phyloP scores from a whole-genome alignment of 1,284 basidiomycete genomes.

The Microbotryomycetes sp. region DNA sequence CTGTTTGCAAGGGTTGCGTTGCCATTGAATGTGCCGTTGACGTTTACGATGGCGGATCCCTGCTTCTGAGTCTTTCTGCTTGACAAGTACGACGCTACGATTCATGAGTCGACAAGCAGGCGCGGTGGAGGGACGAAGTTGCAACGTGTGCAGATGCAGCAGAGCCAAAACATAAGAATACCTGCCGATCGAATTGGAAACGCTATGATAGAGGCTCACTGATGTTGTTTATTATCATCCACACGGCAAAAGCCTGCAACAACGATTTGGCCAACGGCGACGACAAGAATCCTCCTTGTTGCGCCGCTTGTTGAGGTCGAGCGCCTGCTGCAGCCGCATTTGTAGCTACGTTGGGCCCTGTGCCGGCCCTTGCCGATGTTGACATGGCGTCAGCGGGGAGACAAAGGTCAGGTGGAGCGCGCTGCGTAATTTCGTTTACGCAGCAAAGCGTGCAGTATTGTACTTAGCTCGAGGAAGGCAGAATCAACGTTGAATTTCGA shows the following conservation, averaged over 20 bases:
- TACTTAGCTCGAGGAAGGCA: too few species aligned
- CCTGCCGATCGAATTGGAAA: neutral
- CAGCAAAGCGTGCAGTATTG: too few species aligned
- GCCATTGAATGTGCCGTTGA: neutral
- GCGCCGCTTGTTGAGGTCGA: neutral
- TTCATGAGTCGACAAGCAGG: neutral
- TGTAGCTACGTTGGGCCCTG: neutral
- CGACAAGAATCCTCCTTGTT: neutral
- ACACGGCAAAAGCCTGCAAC: constrained; percentile 2
- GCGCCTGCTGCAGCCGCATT: neutral
- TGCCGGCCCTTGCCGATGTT: neutral
- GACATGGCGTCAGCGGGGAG: neutral
- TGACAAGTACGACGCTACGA: neutral
- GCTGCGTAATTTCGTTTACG: too few species aligned
- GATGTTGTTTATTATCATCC: constrained; percentile 2
- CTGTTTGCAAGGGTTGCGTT: neutral
- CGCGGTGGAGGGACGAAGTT: neutral
- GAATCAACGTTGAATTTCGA: too few species aligned
- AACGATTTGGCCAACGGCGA: constrained; percentile 7
- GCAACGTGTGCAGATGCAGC: neutral
- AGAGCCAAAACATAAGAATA: neutral
- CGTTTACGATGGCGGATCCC: neutral
- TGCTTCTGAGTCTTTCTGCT: neutral
- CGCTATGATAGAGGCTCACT: neutral
- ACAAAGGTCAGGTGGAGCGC: too few species aligned